phyloP scores from a whole-genome alignment of 164 flowering plant species.

The Chloranthus sessilifolius region DNA sequence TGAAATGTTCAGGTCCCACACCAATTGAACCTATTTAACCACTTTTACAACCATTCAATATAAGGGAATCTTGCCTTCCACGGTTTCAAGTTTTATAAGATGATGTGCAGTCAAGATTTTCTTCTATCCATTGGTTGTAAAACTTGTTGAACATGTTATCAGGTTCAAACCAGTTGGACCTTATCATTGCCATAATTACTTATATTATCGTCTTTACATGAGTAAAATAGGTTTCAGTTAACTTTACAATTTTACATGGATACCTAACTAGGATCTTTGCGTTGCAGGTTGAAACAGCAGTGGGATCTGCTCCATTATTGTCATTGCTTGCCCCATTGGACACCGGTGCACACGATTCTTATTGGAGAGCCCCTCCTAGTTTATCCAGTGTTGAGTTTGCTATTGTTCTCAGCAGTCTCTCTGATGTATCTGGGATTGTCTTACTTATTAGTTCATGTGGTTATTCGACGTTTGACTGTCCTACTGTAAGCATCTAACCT shows the following conservation, averaged over 20 bases:
- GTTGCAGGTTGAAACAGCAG: slow-evolving; percentile 79
- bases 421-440: slow-evolving; percentile 83
- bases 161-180: too few relatives aligned
- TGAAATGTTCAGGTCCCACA: too few relatives aligned
- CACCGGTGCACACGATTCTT: slow-evolving; percentile 50
- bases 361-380: slow-evolving; percentile 83
- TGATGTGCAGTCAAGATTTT: too few relatives aligned
- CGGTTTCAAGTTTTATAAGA: too few relatives aligned
- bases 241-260: neutral
- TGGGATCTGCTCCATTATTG: slow-evolving; percentile 72
- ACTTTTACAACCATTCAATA: too few relatives aligned
- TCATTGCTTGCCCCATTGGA: slow-evolving; percentile 73
- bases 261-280: slow-evolving; percentile 2
- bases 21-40: too few relatives aligned
- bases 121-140: too few relatives aligned
- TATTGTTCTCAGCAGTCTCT: slow-evolving; percentile 66
- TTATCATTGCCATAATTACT: too few relatives aligned
- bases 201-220: too few relatives aligned
- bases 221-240: too few relatives aligned
- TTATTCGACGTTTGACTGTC: slow-evolving; percentile 73
- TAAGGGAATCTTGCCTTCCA: too few relatives aligned
- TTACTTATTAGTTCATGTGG: slow-evolving; percentile 93
- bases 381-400: slow-evolving; percentile 56
- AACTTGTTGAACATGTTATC: too few relatives aligned
- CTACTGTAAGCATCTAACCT: slow-evolving; percentile 42